Evolutionary conservation across 768 basidiomycete genomes (phyloP).

Genomic region (Imleria badia): DNA sequence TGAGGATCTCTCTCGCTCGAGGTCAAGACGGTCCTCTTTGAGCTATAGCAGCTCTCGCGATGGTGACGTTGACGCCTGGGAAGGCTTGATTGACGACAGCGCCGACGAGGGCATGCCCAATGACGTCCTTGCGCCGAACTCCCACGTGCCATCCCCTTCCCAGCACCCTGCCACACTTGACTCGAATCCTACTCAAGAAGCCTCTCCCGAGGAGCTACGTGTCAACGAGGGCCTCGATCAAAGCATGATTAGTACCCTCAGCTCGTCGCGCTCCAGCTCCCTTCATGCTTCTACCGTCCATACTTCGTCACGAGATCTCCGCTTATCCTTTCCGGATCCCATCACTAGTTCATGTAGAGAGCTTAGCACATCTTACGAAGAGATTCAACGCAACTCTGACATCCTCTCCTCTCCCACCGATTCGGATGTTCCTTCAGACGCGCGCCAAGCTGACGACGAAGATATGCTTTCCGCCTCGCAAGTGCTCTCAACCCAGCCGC

Average conservation of each 20-base stretch:
- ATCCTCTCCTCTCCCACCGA: constrained; percentile 22
- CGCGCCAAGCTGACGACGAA: constrained; percentile 33
- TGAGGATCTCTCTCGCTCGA: constrained; percentile 51
- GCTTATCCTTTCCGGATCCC: constrained; percentile 82
- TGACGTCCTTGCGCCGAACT: constrained; percentile 21
- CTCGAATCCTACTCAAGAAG: constrained; percentile 29
- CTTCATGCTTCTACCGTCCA: constrained; percentile 54
- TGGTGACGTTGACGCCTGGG: constrained; percentile 75
- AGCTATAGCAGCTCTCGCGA: constrained; percentile 69
- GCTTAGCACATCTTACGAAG: constrained; percentile 56
- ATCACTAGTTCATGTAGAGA: constrained; percentile 70
- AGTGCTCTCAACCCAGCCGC: constrained; percentile 27
- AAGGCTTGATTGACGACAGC: constrained; percentile 67
- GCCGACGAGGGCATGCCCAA: constrained; percentile 45
- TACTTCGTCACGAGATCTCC: constrained; percentile 67
- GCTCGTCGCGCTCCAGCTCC: constrained; percentile 67
- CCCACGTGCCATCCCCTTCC: constrained; percentile 23
- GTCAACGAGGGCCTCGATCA: constrained; percentile 78
- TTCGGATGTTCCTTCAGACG: constrained; percentile 13
- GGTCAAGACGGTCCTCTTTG: constrained; percentile 67
- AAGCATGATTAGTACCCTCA: constrained; percentile 79
- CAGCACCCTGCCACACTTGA: constrained; percentile 27
- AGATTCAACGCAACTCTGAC: constrained; percentile 43
- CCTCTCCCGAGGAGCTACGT: constrained; percentile 59
- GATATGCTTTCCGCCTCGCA: constrained; percentile 23